Conservation (phyloP, 345 rosid species). For the Eucalyptus leucophloia region DNA sequence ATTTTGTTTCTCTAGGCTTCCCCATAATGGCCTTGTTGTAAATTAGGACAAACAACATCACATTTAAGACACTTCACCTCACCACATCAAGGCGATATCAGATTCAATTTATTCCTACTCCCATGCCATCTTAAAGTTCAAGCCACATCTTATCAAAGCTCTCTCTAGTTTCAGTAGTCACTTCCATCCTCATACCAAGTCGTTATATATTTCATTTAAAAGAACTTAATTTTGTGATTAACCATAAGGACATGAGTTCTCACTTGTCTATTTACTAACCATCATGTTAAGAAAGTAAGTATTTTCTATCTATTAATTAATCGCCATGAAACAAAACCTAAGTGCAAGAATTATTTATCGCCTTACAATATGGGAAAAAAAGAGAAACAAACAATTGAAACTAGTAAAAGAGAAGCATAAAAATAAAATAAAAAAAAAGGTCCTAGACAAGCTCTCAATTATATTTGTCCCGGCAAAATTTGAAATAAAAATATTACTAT, state of each 20-base stretch:
- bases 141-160: fast-evolving
- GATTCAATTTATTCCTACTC: fast-evolving
- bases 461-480: not conserved
- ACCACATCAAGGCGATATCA: too few species aligned
- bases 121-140: fast-evolving
- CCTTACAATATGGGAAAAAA: not conserved
- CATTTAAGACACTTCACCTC: too few species aligned
- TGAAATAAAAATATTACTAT: too few species aligned
- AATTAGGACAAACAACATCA: fast-evolving
- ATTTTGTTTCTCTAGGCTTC: fast-evolving
- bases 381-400: not conserved
- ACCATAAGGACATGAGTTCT: not conserved
- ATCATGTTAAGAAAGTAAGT: not conserved
- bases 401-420: not conserved
- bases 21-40: fast-evolving
- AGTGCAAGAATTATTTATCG: not conserved
- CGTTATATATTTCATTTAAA: too few species aligned
- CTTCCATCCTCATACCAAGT: fast-evolving
- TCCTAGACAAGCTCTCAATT: not conserved
- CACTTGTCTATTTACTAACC: not conserved
- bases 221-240: not conserved
- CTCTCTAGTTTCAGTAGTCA: fast-evolving
- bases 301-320: not conserved
- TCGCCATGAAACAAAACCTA: not conserved
- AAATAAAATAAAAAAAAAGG: not conserved